These are phyloP conservation scores for Penicillium sp. DNA, from an alignment of 2,329 filamentous ascomycete genomes.

Conservation along the genomic window DNA sequence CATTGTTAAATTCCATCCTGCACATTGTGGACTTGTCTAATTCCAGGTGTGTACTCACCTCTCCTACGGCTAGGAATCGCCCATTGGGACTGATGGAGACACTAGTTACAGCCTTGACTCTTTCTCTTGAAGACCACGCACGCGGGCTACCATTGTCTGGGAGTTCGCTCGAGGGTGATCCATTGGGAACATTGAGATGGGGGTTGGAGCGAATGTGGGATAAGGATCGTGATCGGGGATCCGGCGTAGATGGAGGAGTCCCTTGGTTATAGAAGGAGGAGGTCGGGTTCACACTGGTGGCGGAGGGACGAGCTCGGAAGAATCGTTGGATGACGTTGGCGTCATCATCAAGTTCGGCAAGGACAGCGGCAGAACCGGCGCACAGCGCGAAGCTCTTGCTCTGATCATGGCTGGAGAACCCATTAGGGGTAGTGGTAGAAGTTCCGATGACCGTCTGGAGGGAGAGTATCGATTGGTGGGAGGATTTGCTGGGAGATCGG, in stretches of 20 bases:
- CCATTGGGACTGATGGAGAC: slow-evolving; percentile 86
- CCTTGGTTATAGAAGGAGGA: slow-evolving; percentile 54
- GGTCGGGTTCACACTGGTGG: slow-evolving; percentile 66
- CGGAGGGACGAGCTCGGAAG: slow-evolving; percentile 77
- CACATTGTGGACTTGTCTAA: neutral
- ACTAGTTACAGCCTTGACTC: slow-evolving; percentile 92
- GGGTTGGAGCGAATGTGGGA: slow-evolving; percentile 51
- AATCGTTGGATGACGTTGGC: slow-evolving; percentile 73
- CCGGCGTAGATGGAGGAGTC: slow-evolving; percentile 58
- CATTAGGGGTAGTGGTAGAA: slow-evolving; percentile 79
- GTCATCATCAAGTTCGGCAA: slow-evolving; percentile 74
- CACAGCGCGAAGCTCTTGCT: slow-evolving; percentile 79
- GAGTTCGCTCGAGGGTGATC: slow-evolving; percentile 53
- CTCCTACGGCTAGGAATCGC: slow-evolving; percentile 84
- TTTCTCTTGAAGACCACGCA: slow-evolving; percentile 84
- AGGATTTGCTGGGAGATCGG: slow-evolving; percentile 61
- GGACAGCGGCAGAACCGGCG: slow-evolving; percentile 88
- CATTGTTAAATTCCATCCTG: neutral
- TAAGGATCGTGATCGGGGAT: slow-evolving; percentile 60
- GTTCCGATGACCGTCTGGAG: slow-evolving; percentile 87
- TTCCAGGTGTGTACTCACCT: slow-evolving; percentile 51
- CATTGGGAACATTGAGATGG: slow-evolving; percentile 43
- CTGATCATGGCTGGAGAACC: slow-evolving; percentile 77
- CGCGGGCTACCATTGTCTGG: slow-evolving; percentile 63
- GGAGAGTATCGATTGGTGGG: slow-evolving; percentile 57